Base-by-base conservation (phyloP, 208 protist genomes). In the Angomonas deanei region DNA sequence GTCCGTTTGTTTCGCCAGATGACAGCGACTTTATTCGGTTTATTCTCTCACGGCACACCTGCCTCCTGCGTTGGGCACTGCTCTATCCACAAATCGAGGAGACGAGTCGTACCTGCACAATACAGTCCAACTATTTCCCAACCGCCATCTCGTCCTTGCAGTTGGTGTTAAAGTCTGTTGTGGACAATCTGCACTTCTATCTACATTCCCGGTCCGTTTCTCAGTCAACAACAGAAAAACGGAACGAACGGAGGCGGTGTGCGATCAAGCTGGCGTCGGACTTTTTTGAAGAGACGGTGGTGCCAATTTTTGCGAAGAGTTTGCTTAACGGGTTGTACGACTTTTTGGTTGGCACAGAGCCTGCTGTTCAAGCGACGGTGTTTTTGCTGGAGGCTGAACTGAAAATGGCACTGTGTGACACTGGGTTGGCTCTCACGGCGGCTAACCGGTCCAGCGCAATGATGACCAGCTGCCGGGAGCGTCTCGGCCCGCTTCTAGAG, bases 11-110 rank as follows among this genome's bases (percentile, higher is more conserved):
- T 17, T 53, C 61, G 0, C n/a, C 62, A 4, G 76, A 81, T 33
- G 73, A 85, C 53, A 50, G 47, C 0, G 85, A 92, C 38, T 53
- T 92, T n/a, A 91, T 84, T 76, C 31, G 21, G 4, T 92, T 95
- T 80, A 55, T 91, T n/a, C 39, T 92, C 5, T 67, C 80, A 19
- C 80, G 85, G 1, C 85, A 92, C 61, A 50, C 66, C 3, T 76
- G 79, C n/a, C 70, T 91, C 1, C 74, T 95, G 1, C 72, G 62
- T 21, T 84, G 65, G 68, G 66, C 70, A 6, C 53, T 92, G 46
- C 64, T 24, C 4, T 60, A 42, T 48, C 31, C 33, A 11, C 55
- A 60, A 21, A 60, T 26, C 4, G 19, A 1, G 32, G 55, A 60
- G 15, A 24, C 5, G 15, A 19, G 33, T n/a, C n/a, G n/a, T n/a